Percentiles rank a stretch among this genome's conserved stretches.
Evolutionary conservation across 257 asterid genomes (phyloP).

Genomic region (Solanum chmielewskii): DNA sequence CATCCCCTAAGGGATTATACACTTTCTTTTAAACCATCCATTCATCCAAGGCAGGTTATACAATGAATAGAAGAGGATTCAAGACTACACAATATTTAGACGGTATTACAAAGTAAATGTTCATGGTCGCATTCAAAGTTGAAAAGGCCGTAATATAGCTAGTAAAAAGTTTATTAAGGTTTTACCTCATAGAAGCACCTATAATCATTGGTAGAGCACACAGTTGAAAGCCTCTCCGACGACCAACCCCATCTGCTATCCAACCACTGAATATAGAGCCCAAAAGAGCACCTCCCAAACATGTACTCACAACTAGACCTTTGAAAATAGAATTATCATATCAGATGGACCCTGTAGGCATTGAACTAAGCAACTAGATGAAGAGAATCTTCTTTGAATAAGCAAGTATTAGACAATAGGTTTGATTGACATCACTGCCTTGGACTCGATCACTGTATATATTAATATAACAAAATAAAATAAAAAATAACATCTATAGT

Average conservation of each 20-base stretch:
- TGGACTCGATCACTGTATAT: neutral
- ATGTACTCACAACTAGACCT: slow-evolving; percentile 90
- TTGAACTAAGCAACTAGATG: neutral
- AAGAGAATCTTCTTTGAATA: neutral
- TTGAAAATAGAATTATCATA: slow-evolving; percentile 8
- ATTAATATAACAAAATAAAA: neutral
- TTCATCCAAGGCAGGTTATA: neutral
- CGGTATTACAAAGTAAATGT: neutral
- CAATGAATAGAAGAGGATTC: neutral
- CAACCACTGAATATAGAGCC: slow-evolving; percentile 86
- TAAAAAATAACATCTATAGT: neutral
- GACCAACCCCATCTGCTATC: slow-evolving; percentile 78
- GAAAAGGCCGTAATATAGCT: neutral
- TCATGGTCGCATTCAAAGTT: neutral
- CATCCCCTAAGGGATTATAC: neutral
- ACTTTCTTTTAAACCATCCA: neutral
- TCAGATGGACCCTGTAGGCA: neutral
- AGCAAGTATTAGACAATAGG: neutral
- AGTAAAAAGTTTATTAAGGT: neutral
- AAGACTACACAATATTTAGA: neutral
- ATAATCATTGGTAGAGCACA: slow-evolving; percentile 86
- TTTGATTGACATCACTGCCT: neutral
- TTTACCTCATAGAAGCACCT: slow-evolving; percentile 76
- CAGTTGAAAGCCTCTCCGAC: slow-evolving; percentile 71
- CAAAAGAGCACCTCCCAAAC: slow-evolving; percentile 81